phyloP scores from a whole-genome alignment of 805 yeast species.

The Pichia exigua region DNA sequence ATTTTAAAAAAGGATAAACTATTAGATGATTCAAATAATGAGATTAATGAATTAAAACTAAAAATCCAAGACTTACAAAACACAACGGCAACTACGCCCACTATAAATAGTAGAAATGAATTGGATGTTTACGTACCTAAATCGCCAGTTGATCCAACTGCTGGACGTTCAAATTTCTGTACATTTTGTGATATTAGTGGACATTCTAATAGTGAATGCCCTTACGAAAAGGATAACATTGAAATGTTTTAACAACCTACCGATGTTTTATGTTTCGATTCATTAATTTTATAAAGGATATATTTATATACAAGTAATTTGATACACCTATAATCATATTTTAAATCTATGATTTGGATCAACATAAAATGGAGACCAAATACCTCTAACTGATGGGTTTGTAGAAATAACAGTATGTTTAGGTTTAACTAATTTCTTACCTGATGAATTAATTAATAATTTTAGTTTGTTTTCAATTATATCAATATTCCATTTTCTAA shows the following conservation, averaged over 20 bases:
- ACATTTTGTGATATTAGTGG: constrained; percentile 89
- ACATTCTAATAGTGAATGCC: constrained; percentile 82
- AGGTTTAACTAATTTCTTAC: constrained; percentile 52
- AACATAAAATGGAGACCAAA: constrained; percentile 94
- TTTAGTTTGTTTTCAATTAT: constrained; percentile 59
- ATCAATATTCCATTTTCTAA: constrained; percentile 58
- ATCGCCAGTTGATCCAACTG: constrained; percentile 50
- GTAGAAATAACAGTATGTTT: constrained; percentile 71
- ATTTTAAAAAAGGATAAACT: not conserved
- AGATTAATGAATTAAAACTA: not conserved
- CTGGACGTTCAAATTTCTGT: constrained; percentile 80
- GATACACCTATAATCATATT: not conserved
- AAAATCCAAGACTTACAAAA: not conserved
- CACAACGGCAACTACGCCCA: not conserved
- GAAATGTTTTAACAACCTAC: constrained; percentile 22
- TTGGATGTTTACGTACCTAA: constrained; percentile 40
- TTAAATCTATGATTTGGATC: constrained; percentile 38
- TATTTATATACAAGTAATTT: not conserved
- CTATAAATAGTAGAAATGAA: not conserved
- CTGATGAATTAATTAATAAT: constrained; percentile 60
- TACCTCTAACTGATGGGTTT: constrained; percentile 85
- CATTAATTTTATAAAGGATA: not conserved
- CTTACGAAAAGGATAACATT: constrained; percentile 54
- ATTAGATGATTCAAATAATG: not conserved
- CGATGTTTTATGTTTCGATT: not conserved